A percentile compares a stretch with the other conserved stretches of the same genome.
Evolutionary conservation across 495 filamentous ascomycete species (phyloP).

Genomic region (Mytilinidion resinicola): DNA sequence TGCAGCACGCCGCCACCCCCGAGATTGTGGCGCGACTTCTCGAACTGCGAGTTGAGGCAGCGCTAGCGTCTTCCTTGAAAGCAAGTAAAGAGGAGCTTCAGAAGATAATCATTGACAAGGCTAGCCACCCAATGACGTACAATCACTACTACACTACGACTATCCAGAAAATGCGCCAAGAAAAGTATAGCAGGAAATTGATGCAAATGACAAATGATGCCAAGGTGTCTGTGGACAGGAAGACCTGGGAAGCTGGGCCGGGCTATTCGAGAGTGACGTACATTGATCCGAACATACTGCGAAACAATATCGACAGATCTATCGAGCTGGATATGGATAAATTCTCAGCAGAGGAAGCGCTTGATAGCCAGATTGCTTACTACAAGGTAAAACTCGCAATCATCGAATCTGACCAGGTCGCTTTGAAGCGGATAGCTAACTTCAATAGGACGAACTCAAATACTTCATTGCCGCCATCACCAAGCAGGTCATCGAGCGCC

Average conservation of each 20-base stretch:
- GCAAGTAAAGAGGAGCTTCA: constrained; percentile 16
- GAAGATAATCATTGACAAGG: constrained; percentile 21
- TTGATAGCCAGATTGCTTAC: constrained; percentile 21
- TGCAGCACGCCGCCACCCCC: constrained; percentile 9
- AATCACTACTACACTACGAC: constrained; percentile 30
- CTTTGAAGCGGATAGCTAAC: background rate
- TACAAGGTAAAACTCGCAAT: constrained; percentile 16
- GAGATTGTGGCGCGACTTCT: constrained; percentile 18
- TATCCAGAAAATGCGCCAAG: constrained; percentile 19
- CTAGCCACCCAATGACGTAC: constrained; percentile 27
- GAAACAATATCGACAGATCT: background rate
- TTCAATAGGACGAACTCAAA: constrained; percentile 27
- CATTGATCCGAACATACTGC: constrained; percentile 1
- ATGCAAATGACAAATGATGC: constrained; percentile 4
- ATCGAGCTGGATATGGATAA: constrained; percentile 28
- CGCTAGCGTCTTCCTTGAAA: background rate
- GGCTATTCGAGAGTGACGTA: background rate
- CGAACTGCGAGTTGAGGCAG: constrained; percentile 11
- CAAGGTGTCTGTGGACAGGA: background rate
- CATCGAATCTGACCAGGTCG: no score
- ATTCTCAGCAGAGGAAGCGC: constrained; percentile 22
- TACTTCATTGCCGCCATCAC: constrained; percentile 31
- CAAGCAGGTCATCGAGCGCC: constrained; percentile 36
- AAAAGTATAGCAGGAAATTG: constrained; percentile 8
- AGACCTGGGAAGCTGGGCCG: background rate